Percentiles rank a stretch among this genome's conserved stretches.
Conservation (phyloP, 371 early-diverging fungal genomes). For the Circinella minor region DNA sequence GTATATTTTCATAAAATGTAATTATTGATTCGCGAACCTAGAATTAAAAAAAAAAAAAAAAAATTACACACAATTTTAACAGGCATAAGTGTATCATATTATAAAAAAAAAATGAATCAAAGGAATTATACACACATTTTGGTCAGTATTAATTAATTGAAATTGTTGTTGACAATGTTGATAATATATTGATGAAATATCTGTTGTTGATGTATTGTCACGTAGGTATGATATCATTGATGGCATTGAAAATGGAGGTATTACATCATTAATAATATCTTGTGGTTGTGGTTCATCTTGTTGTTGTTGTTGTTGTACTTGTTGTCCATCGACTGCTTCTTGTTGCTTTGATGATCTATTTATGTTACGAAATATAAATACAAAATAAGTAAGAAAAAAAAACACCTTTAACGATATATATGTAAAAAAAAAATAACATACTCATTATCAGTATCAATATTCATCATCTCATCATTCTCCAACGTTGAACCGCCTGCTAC, state of each 20-base stretch:
- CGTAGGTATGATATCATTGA: background rate
- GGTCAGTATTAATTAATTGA: background rate
- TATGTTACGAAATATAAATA: no score
- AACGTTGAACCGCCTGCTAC: background rate
- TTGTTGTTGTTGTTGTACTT: no score
- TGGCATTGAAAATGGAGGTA: constrained; percentile 1
- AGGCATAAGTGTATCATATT: no score
- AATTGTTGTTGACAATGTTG: constrained; percentile 1
- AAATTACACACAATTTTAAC: background rate
- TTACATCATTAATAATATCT: background rate
- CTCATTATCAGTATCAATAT: background rate
- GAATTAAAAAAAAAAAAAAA: background rate
- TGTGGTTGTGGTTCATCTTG: no score
- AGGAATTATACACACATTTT: background rate
- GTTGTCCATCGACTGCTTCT: background rate
- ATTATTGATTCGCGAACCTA: background rate
- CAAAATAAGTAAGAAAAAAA: background rate
- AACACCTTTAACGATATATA: background rate
- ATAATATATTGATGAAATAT: background rate
- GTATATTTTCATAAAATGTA: background rate
- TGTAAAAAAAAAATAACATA: background rate
- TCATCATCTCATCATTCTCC: background rate
- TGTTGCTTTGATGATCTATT: background rate
- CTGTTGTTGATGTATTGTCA: background rate
- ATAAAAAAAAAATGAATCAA: no score